Base-by-base conservation (phyloP, 2,329 filamentous ascomycete genomes). In the Gaeumannomyces tritici region DNA sequence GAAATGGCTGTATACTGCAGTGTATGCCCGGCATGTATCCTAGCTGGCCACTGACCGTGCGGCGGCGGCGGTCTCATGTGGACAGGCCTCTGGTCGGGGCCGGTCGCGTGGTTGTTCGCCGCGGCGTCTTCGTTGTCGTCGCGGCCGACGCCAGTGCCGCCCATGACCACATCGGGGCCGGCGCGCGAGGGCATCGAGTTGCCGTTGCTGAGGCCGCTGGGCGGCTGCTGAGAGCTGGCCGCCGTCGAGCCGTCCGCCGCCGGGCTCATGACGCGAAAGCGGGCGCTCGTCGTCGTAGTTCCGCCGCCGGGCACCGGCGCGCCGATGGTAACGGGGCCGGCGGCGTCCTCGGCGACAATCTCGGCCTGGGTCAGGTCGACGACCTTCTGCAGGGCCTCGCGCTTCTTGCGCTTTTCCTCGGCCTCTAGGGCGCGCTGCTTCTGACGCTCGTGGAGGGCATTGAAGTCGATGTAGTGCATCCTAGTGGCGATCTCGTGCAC, bases 401-500 rank as follows among this genome's bases (percentile, higher is more conserved):
- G 60, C 73, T 90, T 88, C 55, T 80, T 80, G 54, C 82, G 78
- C 70, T 86, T 83, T 70, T 89, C 85, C 47, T 83, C 81, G 35
- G 78, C 79, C 67, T 83, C 78, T 63, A 78, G 81, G 57, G 81
- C 83, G 62, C 90, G 83, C 70, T 87, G 83, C 58, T 88, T 72
- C 71, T 95, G 89, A 59, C 90, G 82, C 60, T 84, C 77, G 73
- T 95, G 93, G 3, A 97, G 83, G 58, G 84, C 88, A 66, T 97
- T 91, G 78, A 92, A 97, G 69, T 95, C 88, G 55, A 89, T 79
- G 66, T 89, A 82, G 55, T 80, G 79, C 70, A 74, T 69, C 12
- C 65, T 65, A 8, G 65, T 64, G 28, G 91, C 88, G 63, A 97
- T 87, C 58, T 84, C 85, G 72, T 86, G 86, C 65, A 98, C 89